Evolutionary conservation across 2,329 filamentous ascomycete species (phyloP).

Genomic region (Fusarium sacchari): DNA sequence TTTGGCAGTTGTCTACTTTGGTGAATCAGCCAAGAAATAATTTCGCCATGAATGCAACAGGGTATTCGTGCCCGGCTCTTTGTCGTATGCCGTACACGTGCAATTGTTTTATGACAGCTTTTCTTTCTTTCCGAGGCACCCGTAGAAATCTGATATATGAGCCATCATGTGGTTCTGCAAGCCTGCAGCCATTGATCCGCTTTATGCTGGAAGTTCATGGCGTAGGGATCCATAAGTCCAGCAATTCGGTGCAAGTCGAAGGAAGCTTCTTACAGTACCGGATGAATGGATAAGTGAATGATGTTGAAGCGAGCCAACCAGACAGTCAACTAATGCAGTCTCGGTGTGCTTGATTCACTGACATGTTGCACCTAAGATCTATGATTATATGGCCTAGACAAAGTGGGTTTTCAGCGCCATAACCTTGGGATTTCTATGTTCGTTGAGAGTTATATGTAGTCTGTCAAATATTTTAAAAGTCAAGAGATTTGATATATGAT

Average conservation of each 20-base stretch:
- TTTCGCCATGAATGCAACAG: not conserved
- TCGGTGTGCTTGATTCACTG: not conserved
- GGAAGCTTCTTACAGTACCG: slow-evolving; percentile 2
- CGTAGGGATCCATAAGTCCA: not conserved
- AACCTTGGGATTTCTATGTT: not conserved
- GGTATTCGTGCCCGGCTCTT: not conserved
- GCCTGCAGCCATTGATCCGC: not conserved
- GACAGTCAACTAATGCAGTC: not conserved
- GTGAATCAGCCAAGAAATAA: not conserved
- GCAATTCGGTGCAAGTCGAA: not conserved
- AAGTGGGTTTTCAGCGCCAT: not conserved
- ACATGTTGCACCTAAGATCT: slow-evolving; percentile 10
- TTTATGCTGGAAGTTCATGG: not conserved
- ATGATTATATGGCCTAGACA: not conserved
- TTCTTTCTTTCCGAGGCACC: not conserved
- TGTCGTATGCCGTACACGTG: not conserved
- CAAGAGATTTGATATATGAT: not conserved
- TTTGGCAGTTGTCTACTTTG: not conserved
- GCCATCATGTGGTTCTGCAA: not conserved
- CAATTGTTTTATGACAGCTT: not conserved
- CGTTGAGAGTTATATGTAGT: not conserved
- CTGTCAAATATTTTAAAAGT: too few species aligned
- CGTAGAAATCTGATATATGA: not conserved
- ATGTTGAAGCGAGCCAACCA: slow-evolving; percentile 25
- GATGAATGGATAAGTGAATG: slow-evolving; percentile 29